These are phyloP conservation scores for Steccherinum ochraceum DNA, from an alignment of 768 basidiomycete genomes.

Conservation along the genomic window DNA sequence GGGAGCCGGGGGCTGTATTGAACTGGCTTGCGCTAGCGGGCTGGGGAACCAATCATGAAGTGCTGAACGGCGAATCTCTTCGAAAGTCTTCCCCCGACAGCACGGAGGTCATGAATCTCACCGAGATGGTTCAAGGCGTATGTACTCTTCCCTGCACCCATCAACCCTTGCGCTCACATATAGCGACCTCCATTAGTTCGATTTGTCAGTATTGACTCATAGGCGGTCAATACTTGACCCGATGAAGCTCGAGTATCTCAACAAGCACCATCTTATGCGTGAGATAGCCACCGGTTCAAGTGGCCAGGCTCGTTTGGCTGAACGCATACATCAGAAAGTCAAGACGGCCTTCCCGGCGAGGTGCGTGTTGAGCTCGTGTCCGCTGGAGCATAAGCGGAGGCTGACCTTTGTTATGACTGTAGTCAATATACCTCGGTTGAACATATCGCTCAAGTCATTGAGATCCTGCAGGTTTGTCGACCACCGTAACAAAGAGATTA, in stretches of 20 bases:
- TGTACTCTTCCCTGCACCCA: conserved; percentile 6
- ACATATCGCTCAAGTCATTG: conserved; percentile 60
- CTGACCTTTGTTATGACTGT: neutral
- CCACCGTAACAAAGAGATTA: no score
- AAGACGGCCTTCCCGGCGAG: conserved; percentile 53
- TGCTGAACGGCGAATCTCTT: conserved; percentile 9
- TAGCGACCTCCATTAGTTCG: conserved; percentile 45
- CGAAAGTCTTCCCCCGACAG: conserved; percentile 48
- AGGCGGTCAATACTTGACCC: conserved; percentile 79
- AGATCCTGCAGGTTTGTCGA: conserved; percentile 48
- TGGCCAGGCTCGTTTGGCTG: conserved; percentile 48
- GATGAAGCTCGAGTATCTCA: conserved; percentile 77
- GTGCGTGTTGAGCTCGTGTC: conserved; percentile 26
- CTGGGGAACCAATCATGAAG: conserved; percentile 63
- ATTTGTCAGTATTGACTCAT: conserved; percentile 70
- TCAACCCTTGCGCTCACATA: neutral
- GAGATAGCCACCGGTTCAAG: conserved; percentile 40
- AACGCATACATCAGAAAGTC: conserved; percentile 45
- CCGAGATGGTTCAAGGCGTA: conserved; percentile 64
- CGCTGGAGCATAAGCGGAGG: neutral
- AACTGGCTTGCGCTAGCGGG: conserved; percentile 96
- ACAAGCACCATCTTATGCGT: conserved; percentile 76
- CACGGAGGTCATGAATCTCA: conserved; percentile 51
- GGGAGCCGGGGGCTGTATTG: conserved; percentile 83
- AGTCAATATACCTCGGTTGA: conserved; percentile 40